These are phyloP conservation scores for Tuber brumale DNA, from an alignment of 495 filamentous ascomycete genomes.

Conservation along the genomic window DNA sequence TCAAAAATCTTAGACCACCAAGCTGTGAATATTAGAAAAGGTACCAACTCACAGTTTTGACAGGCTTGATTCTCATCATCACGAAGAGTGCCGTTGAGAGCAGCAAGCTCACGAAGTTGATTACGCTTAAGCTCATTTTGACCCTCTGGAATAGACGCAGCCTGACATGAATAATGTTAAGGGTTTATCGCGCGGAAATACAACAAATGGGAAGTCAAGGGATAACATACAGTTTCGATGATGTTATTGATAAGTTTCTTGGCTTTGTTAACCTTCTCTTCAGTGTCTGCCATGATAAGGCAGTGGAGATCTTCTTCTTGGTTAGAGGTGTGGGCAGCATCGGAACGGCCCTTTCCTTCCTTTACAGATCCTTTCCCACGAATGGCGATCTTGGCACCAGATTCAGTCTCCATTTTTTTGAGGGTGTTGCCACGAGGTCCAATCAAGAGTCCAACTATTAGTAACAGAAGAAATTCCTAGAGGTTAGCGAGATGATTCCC, in stretches of 20 bases:
- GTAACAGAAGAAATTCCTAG: conserved; percentile 62
- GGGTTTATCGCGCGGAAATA: background rate
- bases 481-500: conserved; percentile 66
- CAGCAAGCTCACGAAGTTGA: conserved; percentile 92
- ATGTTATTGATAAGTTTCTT: conserved; percentile 96
- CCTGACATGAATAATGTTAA: conserved; percentile 52
- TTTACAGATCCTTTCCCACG: conserved; percentile 99
- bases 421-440: conserved; percentile 98
- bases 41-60: conserved; percentile 65
- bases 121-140: conserved; percentile 98
- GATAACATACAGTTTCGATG: conserved; percentile 79
- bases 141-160: conserved; percentile 94
- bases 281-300: conserved; percentile 97
- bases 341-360: conserved; percentile 97
- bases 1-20: conserved; percentile 8
- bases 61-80: conserved; percentile 99
- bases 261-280: conserved; percentile 96
- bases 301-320: conserved; percentile 99
- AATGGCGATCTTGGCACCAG: conserved; percentile 95
- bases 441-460: conserved; percentile 99
- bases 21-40: background rate
- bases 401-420: conserved; percentile 99
- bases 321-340: conserved; percentile 97
- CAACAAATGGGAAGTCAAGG: conserved; percentile 6
- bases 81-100: conserved; percentile 94